phyloP scores from a whole-genome alignment of 2,329 filamentous ascomycete genomes.

The Fusarium nematophilum region DNA sequence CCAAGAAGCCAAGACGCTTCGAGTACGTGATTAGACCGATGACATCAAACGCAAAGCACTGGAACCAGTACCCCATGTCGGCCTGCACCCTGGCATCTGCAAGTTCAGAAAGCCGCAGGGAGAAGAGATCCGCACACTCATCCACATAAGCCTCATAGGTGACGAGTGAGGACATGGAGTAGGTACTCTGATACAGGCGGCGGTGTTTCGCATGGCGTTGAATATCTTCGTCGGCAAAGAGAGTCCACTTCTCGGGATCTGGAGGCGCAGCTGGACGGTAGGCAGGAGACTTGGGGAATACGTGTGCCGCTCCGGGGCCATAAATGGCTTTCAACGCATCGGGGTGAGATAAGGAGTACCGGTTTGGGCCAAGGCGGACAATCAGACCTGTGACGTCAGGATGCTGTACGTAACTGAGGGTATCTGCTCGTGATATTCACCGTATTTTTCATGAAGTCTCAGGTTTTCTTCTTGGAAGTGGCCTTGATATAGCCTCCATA shows the following conservation, averaged over 20 bases:
- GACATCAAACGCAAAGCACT: conserved; percentile 32
- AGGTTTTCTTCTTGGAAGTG: conserved; percentile 16
- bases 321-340: conserved; percentile 29
- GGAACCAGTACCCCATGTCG: conserved; percentile 30
- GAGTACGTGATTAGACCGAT: conserved; percentile 31
- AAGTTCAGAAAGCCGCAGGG: conserved; percentile 9
- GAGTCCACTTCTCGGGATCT: conserved; percentile 1
- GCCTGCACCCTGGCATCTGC: fast-evolving
- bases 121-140: conserved; percentile 24
- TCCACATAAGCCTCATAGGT: conserved; percentile 24
- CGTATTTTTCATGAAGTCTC: conserved; percentile 9
- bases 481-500: conserved; percentile 8
- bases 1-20: conserved; percentile 23
- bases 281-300: conserved; percentile 30
- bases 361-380: conserved; percentile 14
- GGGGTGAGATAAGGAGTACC: conserved; percentile 15
- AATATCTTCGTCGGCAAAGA: conserved; percentile 19
- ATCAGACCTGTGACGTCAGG: neutral
- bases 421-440: too few relatives aligned
- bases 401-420: too few relatives aligned
- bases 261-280: conserved; percentile 6
- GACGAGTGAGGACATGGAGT: conserved; percentile 30
- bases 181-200: conserved; percentile 21
- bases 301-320: neutral
- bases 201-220: conserved; percentile 8